Conservation (phyloP, 495 filamentous ascomycete genomes). For the Aspergillus heteromorphus region DNA sequence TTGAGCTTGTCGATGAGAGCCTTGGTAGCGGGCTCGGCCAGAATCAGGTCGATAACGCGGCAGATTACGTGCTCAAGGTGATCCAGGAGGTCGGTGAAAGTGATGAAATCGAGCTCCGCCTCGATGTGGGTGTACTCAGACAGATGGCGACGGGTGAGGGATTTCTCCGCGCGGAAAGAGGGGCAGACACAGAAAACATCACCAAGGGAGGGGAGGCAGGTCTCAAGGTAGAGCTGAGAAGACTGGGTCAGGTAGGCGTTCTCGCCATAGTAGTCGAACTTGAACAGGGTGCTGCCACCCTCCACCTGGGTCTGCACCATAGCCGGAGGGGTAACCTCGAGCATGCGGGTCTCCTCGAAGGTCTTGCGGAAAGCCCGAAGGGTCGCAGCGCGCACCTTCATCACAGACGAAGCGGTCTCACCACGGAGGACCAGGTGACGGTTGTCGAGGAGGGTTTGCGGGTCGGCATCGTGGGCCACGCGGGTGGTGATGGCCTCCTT, state of each 20-base stretch:
- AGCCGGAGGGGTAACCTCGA: slow-evolving; percentile 86
- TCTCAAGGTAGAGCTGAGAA: slow-evolving; percentile 97
- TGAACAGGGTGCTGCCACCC: slow-evolving; percentile 91
- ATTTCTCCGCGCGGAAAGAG: slow-evolving; percentile 97
- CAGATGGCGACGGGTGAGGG: slow-evolving; percentile 86
- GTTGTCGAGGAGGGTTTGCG: slow-evolving; percentile 77
- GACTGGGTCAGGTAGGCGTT: slow-evolving; percentile 94
- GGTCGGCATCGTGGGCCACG: slow-evolving; percentile 74
- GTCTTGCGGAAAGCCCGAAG: slow-evolving; percentile 77
- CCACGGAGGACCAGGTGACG: slow-evolving; percentile 88
- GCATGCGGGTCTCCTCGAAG: slow-evolving; percentile 71
- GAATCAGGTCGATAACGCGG: slow-evolving; percentile 69
- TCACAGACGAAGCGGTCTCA: slow-evolving; percentile 77
- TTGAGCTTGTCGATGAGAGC: slow-evolving; percentile 76
- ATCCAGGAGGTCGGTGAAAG: slow-evolving; percentile 83
- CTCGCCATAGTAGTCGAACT: slow-evolving; percentile 90
- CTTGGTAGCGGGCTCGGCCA: slow-evolving; percentile 66
- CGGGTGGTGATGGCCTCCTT: slow-evolving; percentile 92
- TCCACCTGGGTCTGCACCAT: slow-evolving; percentile 99
- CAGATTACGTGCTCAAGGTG: slow-evolving; percentile 89
- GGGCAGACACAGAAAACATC: slow-evolving; percentile 98
- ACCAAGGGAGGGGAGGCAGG: slow-evolving; percentile 81
- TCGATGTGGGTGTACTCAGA: slow-evolving; percentile 97
- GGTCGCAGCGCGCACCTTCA: slow-evolving; percentile 85
- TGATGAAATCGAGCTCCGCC: slow-evolving; percentile 94